Base-by-base conservation (phyloP, 2,329 filamentous ascomycete species). In the Eurotiales sp. region DNA sequence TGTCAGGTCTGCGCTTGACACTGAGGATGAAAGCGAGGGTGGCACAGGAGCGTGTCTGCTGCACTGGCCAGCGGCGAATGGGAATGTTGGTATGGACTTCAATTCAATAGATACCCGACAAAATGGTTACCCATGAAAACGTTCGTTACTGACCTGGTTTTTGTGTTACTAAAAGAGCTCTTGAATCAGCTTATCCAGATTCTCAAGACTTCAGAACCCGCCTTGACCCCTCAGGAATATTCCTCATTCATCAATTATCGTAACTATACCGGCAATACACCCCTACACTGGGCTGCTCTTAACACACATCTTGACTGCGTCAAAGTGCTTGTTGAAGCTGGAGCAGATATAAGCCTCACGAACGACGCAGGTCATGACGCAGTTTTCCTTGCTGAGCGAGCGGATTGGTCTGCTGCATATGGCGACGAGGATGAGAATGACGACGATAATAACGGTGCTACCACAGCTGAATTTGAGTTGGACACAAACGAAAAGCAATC, bases 41-140 rank as follows among this genome's bases (percentile, higher is more conserved):
- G 72, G 72, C 8, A 72, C 71, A 3, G 70, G 71, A 0, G 68
- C 66, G 4, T 72, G 70, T 53, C 61, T 83, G 42, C 71, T 97
- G 64, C 93, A 99, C 72, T 96, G 95, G 82, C 90, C 91, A 7
- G 85, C 89, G 21, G 93, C 89, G 22, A 99, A 99, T 66, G 92
- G 92, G 1, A 86, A 96, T 65, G 64, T 82, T 55, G 87, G 90
- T 91, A 79, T 61, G 75, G n/a, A n/a, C n/a, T n/a, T n/a, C n/a
- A n/a, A n/a, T n/a, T n/a, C n/a, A n/a, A n/a, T n/a, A n/a, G n/a
- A n/a, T n/a, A n/a, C n/a, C n/a, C n/a, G n/a, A n/a, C n/a, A n/a
- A n/a, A n/a, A n/a, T n/a, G n/a, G n/a, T n/a, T n/a, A n/a, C n/a
- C n/a, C n/a, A n/a, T n/a, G n/a, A n/a, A n/a, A n/a, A n/a, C n/a